phyloP scores from a whole-genome alignment of 2,329 filamentous ascomycete genomes.

The Massarina eburnea region DNA sequence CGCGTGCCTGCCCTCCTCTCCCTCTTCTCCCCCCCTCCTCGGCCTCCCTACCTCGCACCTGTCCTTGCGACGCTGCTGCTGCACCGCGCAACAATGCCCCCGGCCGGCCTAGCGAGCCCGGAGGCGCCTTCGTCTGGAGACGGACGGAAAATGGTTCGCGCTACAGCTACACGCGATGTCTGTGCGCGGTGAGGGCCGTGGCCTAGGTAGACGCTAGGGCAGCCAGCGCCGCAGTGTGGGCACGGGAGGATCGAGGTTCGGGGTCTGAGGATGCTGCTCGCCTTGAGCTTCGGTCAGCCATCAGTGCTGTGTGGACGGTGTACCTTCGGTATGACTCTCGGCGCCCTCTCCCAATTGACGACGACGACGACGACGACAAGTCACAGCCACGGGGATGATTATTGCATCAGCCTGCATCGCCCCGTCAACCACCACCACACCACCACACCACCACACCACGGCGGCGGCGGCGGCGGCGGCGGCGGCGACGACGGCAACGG shows the following conservation, averaged over 20 bases:
- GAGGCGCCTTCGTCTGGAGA: slow-evolving; percentile 20
- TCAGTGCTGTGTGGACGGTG: background rate
- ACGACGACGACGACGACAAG: too few species aligned
- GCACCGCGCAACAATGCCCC: slow-evolving; percentile 21
- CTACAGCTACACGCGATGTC: slow-evolving; percentile 21
- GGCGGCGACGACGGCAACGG: too few species aligned
- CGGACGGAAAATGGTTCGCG: slow-evolving; percentile 37
- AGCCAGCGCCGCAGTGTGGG: background rate
- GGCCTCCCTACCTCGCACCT: too few species aligned
- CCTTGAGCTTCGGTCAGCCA: background rate
- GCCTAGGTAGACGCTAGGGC: slow-evolving; percentile 5
- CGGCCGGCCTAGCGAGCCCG: slow-evolving; percentile 10
- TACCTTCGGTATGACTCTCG: too few species aligned
- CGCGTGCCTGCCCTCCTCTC: slow-evolving; percentile 9
- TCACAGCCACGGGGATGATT: too few species aligned
- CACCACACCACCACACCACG: too few species aligned
- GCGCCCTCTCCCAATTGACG: too few species aligned
- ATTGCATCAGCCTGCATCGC: too few species aligned
- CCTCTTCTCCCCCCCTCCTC: too few species aligned
- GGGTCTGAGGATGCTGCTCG: background rate
- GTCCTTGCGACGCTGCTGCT: slow-evolving; percentile 2
- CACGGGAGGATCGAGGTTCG: background rate
- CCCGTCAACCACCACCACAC: too few species aligned
- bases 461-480: too few species aligned
- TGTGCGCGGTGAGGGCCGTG: slow-evolving; percentile 23